Evolutionary conservation across 495 filamentous ascomycete species (phyloP).

Genomic region (Cercophora scortea): DNA sequence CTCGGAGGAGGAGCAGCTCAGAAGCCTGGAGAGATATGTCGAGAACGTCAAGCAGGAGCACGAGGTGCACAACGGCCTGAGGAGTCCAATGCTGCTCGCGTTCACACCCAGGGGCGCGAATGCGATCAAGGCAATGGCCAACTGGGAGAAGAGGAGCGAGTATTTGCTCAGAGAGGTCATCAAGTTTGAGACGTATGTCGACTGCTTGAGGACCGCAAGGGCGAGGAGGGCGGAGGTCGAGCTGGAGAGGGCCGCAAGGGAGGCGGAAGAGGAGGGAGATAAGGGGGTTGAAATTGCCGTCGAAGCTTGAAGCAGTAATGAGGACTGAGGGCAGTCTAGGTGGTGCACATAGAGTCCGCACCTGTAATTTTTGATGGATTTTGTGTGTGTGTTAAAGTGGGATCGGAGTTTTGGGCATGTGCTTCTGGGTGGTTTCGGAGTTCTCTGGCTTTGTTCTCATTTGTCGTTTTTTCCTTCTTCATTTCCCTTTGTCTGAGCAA

Average conservation of each 20-base stretch:
- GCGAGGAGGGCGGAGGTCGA: constrained; percentile 38
- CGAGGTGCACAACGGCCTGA: constrained; percentile 75
- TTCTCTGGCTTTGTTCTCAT: too few relatives aligned
- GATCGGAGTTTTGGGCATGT: too few relatives aligned
- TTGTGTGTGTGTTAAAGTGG: too few relatives aligned
- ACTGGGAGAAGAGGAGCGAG: constrained; percentile 93
- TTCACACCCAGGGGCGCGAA: constrained; percentile 86
- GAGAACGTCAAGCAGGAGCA: constrained; percentile 80
- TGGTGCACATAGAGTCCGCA: too few relatives aligned
- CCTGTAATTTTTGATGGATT: too few relatives aligned
- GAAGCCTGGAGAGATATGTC: constrained; percentile 68
- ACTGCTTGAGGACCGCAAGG: constrained; percentile 52
- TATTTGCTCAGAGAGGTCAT: constrained; percentile 92
- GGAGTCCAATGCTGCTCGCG: constrained; percentile 76
- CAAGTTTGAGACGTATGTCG: constrained; percentile 93
- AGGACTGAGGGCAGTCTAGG: too few relatives aligned
- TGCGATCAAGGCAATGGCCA: constrained; percentile 70
- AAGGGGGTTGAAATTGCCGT: neutral
- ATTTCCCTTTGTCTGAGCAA: too few relatives aligned
- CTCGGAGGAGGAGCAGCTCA: constrained; percentile 72
- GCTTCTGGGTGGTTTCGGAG: too few relatives aligned
- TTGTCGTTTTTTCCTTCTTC: too few relatives aligned
- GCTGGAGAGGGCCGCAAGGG: constrained; percentile 31
- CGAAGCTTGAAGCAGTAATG: neutral
- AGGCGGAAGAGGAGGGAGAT: constrained; percentile 21